A percentile compares a stretch with the other conserved stretches of the same genome.
phyloP scores from a whole-genome alignment of 2,329 filamentous ascomycete species.

The Venturia oleaginea region DNA sequence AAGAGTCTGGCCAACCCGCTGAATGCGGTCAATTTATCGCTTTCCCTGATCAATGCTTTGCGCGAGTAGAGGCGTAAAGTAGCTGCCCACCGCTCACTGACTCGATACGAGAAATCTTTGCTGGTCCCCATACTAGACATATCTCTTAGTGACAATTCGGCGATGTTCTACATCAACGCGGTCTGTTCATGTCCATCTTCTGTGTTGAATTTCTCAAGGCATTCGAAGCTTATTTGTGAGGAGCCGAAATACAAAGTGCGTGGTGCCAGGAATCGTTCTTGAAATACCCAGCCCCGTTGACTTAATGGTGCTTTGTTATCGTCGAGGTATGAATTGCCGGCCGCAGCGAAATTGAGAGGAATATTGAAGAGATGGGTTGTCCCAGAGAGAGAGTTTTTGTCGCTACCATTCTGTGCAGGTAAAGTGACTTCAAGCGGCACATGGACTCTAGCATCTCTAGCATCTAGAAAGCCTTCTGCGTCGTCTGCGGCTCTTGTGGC shows the following conservation, averaged over 20 bases:
- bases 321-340: background rate
- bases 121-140: background rate
- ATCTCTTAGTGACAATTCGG: background rate
- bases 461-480: background rate
- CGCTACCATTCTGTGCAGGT: background rate
- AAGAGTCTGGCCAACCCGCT: slow-evolving; percentile 5
- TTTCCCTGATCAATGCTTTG: background rate
- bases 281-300: slow-evolving; percentile 20
- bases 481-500: slow-evolving; percentile 10
- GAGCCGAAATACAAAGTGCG: slow-evolving; percentile 18
- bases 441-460: background rate
- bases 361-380: background rate
- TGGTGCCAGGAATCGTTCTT: slow-evolving; percentile 19
- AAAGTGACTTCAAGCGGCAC: background rate
- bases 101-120: background rate
- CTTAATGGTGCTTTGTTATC: slow-evolving; percentile 6
- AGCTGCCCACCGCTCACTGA: background rate
- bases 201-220: background rate
- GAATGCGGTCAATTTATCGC: slow-evolving; percentile 10
- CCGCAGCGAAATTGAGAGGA: background rate
- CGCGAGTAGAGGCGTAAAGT: background rate
- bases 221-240: slow-evolving; percentile 2
- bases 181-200: slow-evolving; percentile 2
- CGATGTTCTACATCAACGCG: background rate
- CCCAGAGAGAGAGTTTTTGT: background rate